phyloP scores from a whole-genome alignment of 495 filamentous ascomycete species.

The Podospora didyma region DNA sequence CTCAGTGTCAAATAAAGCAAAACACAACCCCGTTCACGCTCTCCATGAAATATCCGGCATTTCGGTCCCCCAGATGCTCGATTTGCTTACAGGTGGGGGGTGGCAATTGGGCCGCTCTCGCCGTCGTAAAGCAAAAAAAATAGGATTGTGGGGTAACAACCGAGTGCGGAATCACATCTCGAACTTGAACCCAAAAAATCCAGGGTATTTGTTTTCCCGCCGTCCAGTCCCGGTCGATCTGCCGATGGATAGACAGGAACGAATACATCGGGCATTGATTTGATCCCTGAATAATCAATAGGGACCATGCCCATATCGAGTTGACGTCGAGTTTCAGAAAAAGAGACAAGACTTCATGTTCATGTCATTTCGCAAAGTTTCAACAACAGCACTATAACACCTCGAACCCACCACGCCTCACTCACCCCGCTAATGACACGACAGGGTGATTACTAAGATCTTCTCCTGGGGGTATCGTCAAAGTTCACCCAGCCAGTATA shows the following conservation, averaged over 20 bases:
- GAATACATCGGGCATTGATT: conserved; percentile 13
- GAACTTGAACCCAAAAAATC: not conserved
- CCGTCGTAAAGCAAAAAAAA: not conserved
- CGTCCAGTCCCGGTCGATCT: conserved; percentile 21
- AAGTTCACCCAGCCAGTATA: not conserved
- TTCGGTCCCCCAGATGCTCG: too few relatives aligned
- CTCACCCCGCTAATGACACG: too few relatives aligned
- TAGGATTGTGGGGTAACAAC: too few relatives aligned
- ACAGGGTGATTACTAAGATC: too few relatives aligned
- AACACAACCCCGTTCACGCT: too few relatives aligned
- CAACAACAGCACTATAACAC: too few relatives aligned
- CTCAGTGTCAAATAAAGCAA: too few relatives aligned
- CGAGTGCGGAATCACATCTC: not conserved
- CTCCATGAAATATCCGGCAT: too few relatives aligned
- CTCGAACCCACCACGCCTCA: too few relatives aligned
- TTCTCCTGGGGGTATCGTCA: not conserved
- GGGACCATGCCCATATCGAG: not conserved
- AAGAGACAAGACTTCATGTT: too few relatives aligned
- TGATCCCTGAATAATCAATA: conserved; percentile 9
- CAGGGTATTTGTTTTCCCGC: conserved; percentile 34
- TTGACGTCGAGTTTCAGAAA: not conserved
- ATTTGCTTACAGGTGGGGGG: too few relatives aligned
- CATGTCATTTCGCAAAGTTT: too few relatives aligned
- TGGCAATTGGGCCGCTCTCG: not conserved
- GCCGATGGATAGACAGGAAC: conserved; percentile 15